Conservation (phyloP, 257 asterid species). For the Jasminum sambac region DNA sequence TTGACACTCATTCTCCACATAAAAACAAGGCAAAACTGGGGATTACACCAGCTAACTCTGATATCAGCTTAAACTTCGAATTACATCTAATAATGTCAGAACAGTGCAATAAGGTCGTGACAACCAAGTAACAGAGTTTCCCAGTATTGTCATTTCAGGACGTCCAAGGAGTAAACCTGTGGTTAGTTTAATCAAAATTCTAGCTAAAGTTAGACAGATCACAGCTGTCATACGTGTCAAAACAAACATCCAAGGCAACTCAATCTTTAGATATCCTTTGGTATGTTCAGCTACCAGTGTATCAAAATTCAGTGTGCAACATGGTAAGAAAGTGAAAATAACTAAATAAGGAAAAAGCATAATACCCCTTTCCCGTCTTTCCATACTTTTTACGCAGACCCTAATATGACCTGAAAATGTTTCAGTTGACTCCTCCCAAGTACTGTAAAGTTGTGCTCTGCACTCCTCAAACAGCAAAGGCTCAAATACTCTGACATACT, state of each 20-base stretch:
- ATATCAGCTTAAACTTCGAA: background rate
- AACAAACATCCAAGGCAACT: slow-evolving; percentile 16
- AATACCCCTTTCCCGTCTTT: slow-evolving; percentile 94
- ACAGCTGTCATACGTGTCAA: slow-evolving; percentile 13
- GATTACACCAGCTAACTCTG: background rate
- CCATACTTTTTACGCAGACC: slow-evolving; percentile 72
- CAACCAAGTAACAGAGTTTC: slow-evolving; percentile 9
- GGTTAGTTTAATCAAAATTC: slow-evolving; percentile 5
- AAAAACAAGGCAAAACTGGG: background rate
- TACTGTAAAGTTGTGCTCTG: slow-evolving; percentile 88
- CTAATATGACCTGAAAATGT: slow-evolving; percentile 65
- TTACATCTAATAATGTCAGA: background rate
- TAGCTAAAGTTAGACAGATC: slow-evolving; percentile 26
- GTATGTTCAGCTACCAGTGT: slow-evolving; percentile 11
- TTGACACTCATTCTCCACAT: background rate
- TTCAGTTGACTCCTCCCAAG: slow-evolving; percentile 89
- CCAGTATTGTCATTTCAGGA: slow-evolving; percentile 22
- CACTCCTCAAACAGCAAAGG: slow-evolving; percentile 99
- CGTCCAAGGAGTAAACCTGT: slow-evolving; percentile 12
- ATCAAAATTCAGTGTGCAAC: slow-evolving; percentile 9
- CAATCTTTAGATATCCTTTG: slow-evolving; percentile 17
- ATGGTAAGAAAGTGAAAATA: slow-evolving; percentile 10
- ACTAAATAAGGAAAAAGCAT: slow-evolving; percentile 18
- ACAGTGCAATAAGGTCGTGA: background rate
- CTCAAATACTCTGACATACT: slow-evolving; percentile 87